These are phyloP conservation scores for Mortierella antarctica DNA, from an alignment of 192 early-diverging fungal species.

Conservation along the genomic window DNA sequence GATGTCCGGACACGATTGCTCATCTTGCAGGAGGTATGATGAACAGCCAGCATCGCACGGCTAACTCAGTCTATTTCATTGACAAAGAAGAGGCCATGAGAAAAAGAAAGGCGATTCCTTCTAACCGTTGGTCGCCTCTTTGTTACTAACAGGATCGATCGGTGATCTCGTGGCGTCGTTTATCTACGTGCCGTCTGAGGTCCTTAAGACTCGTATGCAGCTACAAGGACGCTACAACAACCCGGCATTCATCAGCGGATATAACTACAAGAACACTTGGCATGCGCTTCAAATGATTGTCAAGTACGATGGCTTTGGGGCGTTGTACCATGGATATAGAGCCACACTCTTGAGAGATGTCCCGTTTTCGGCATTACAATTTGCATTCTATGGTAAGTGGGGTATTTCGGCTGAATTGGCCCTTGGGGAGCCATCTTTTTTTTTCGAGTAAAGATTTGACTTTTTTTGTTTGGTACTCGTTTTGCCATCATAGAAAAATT, in stretches of 20 bases:
- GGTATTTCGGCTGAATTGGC: background rate
- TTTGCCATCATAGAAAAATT: slow-evolving; percentile 58
- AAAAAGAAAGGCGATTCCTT: too few species aligned
- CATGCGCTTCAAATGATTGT: slow-evolving; percentile 69
- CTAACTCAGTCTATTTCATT: too few species aligned
- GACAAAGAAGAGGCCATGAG: background rate
- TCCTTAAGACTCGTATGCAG: slow-evolving; percentile 82
- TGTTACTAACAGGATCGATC: slow-evolving; percentile 48
- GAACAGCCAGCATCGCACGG: background rate
- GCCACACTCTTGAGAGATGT: slow-evolving; percentile 68
- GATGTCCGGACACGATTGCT: slow-evolving; percentile 61
- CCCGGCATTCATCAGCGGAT: slow-evolving; percentile 71
- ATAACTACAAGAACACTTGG: slow-evolving; percentile 77
- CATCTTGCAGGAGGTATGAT: slow-evolving; percentile 63
- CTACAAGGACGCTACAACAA: slow-evolving; percentile 82
- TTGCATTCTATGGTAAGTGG: slow-evolving; percentile 66
- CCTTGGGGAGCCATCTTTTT: background rate
- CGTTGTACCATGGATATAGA: slow-evolving; percentile 66
- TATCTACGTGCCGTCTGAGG: slow-evolving; percentile 70
- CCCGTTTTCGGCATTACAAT: slow-evolving; percentile 69
- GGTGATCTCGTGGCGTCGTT: slow-evolving; percentile 68
- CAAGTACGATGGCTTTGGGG: slow-evolving; percentile 69
- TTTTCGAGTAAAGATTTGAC: background rate
- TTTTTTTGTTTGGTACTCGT: background rate
- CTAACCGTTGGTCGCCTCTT: too few species aligned